A percentile compares a stretch with the other conserved stretches of the same genome.
Conservation (phyloP, 768 basidiomycete genomes). For the Solioccasus polychromus region DNA sequence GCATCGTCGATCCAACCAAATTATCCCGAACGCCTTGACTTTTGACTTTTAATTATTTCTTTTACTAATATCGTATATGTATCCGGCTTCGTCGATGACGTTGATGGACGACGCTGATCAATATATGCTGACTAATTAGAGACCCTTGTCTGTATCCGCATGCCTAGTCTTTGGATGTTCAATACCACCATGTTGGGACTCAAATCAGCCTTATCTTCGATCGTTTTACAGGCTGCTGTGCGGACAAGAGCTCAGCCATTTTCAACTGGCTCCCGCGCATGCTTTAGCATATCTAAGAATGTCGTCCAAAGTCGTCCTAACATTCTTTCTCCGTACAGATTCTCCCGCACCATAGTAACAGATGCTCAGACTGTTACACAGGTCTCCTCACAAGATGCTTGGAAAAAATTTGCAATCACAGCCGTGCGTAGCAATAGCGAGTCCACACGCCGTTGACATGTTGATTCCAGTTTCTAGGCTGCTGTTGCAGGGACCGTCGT, state of each 20-base stretch:
- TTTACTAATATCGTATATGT: not conserved
- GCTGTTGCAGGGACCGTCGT: conserved; percentile 72
- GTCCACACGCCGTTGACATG: not conserved
- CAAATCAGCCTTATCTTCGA: conserved; percentile 12
- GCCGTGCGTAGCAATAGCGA: conserved; percentile 39
- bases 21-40: conserved; percentile 11
- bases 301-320: conserved; percentile 29
- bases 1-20: conserved; percentile 58
- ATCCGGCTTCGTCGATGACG: conserved; percentile 9
- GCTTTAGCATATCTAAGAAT: conserved; percentile 18
- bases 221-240: conserved; percentile 18
- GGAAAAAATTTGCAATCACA: conserved; percentile 51
- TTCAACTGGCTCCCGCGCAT: conserved; percentile 20
- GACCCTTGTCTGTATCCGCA: not conserved
- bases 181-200: conserved; percentile 18
- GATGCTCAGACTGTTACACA: conserved; percentile 39
- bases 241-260: conserved; percentile 18
- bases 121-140: conserved; percentile 13
- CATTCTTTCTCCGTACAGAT: conserved; percentile 21
- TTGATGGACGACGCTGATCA: conserved; percentile 5
- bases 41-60: conserved; percentile 7
- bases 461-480: conserved; percentile 39
- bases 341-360: conserved; percentile 49
- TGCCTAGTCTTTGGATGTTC: not conserved
- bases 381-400: conserved; percentile 40